Evolutionary conservation across 2,329 filamentous ascomycete genomes (phyloP).

Genomic region (Pseudogymnoascus sp.): DNA sequence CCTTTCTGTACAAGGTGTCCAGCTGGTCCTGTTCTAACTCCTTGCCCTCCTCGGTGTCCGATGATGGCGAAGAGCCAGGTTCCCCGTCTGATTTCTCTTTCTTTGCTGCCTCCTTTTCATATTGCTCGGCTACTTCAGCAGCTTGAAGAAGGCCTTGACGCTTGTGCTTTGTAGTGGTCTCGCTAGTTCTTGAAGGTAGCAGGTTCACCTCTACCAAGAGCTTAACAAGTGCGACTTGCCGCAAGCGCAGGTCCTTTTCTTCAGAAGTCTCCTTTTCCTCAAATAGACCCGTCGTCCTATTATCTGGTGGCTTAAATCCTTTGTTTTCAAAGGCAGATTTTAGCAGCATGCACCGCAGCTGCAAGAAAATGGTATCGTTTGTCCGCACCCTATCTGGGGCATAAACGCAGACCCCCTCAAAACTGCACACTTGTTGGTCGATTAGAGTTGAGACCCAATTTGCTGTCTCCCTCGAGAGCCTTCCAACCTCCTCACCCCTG

Average conservation of each 20-base stretch:
- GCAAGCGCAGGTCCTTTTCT: conserved; percentile 72
- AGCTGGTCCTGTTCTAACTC: conserved; percentile 94
- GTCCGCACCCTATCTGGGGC: conserved; percentile 77
- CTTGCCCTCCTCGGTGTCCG: conserved; percentile 69
- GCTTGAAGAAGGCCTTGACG: conserved; percentile 77
- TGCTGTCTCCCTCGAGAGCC: conserved; percentile 78
- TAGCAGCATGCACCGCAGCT: conserved; percentile 71
- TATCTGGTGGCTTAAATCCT: conserved; percentile 55
- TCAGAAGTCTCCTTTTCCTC: conserved; percentile 80
- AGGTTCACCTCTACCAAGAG: conserved; percentile 85
- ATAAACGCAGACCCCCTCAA: conserved; percentile 83
- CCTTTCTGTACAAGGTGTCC: conserved; percentile 88
- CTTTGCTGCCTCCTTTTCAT: conserved; percentile 47
- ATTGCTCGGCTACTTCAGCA: conserved; percentile 80
- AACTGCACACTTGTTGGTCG: conserved; percentile 80
- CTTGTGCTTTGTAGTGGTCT: conserved; percentile 67
- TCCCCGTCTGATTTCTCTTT: conserved; percentile 17
- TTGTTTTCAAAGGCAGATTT: conserved; percentile 63
- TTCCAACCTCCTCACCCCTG: conserved; percentile 73
- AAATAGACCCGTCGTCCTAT: conserved; percentile 66
- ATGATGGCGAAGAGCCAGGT: conserved; percentile 36
- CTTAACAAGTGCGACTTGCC: conserved; percentile 81
- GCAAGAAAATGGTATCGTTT: conserved; percentile 90
- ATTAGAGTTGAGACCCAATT: conserved; percentile 88
- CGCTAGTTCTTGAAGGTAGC: conserved; percentile 65